Conservation (phyloP, 495 filamentous ascomycete species). For the Aspergillus bridgeri region DNA sequence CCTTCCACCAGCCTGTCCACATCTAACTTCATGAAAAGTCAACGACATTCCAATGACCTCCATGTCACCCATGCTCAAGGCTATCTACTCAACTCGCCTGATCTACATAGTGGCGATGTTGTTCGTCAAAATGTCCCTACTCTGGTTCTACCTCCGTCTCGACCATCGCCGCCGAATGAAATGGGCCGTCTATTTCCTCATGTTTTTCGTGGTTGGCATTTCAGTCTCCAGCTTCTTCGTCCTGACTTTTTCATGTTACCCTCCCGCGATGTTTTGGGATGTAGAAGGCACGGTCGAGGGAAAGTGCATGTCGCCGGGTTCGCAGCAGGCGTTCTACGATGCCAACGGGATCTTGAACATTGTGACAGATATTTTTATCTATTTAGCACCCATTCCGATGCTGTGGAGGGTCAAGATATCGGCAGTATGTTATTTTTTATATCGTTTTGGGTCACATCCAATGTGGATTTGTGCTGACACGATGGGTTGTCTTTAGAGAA, state of each 20-base stretch:
- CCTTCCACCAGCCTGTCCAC: background rate
- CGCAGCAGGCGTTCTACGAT: background rate
- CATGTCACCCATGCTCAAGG: background rate
- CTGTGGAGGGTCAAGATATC: background rate
- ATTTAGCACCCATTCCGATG: background rate
- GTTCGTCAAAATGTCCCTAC: background rate
- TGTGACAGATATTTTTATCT: background rate
- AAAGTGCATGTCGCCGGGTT: background rate
- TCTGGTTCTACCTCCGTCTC: background rate
- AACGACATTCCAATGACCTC: background rate
- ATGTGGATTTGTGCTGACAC: background rate
- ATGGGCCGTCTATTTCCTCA: background rate
- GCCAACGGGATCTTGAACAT: conserved; percentile 2
- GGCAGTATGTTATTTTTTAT: background rate
- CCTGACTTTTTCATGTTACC: background rate
- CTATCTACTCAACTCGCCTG: background rate
- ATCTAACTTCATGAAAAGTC: background rate
- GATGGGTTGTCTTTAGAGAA: background rate
- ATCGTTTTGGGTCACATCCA: too few relatives aligned
- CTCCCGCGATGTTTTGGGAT: background rate
- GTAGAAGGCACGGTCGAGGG: background rate
- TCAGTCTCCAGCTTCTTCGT: background rate
- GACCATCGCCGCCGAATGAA: background rate
- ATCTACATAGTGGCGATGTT: background rate
- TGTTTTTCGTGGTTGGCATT: background rate